Evolutionary conservation across 257 asterid genomes (phyloP).

Genomic region (Thymus mandschuricus): DNA sequence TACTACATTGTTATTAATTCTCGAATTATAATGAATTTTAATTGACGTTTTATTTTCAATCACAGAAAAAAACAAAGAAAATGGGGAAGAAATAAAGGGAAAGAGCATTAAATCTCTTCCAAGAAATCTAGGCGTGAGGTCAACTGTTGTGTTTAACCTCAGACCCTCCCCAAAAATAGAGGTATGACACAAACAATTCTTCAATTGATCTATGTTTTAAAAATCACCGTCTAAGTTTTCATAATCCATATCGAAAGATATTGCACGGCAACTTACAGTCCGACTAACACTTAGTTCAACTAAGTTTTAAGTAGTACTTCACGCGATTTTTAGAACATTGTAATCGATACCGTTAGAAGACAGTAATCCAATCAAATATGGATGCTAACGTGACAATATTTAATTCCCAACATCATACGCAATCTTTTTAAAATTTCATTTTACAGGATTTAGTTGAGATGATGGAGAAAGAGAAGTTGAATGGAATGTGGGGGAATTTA

Average conservation of each 20-base stretch:
- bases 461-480: conserved; percentile 42
- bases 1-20: neutral
- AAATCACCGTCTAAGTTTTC: no score
- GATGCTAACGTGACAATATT: no score
- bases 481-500: conserved; percentile 52
- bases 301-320: no score
- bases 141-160: conserved; percentile 44
- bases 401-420: no score
- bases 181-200: conserved; percentile 27
- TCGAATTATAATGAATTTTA: neutral
- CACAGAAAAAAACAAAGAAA: neutral
- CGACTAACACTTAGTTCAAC: no score
- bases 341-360: no score
- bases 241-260: no score
- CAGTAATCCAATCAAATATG: no score
- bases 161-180: conserved; percentile 40
- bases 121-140: conserved; percentile 38
- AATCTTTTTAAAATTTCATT: no score
- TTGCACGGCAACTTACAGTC: no score
- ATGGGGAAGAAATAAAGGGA: conserved; percentile 2
- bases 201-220: no score
- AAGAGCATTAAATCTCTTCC: conserved; percentile 32
- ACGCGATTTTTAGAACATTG: no score
- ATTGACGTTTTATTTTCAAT: neutral
- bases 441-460: conserved; percentile 47